Base-by-base conservation (phyloP, 306 rosid species). In the Cicer bijugum region DNA sequence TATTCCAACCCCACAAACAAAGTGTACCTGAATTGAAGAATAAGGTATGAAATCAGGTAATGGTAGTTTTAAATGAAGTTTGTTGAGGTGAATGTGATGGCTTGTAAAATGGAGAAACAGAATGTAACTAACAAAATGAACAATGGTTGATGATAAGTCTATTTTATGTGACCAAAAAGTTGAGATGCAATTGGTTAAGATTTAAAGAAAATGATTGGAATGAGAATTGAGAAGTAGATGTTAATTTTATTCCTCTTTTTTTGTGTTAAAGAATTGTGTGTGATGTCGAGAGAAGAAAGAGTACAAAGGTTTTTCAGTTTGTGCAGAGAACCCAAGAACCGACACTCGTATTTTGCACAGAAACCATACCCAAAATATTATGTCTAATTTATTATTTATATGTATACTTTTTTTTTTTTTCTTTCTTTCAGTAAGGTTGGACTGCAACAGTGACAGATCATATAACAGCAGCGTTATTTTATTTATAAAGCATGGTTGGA, bases 311-410 rank as follows among this genome's bases (percentile, higher is more conserved):
- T 65, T 65, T 53, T 42, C 46, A 63, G 75, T 58, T 44, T 23
- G 7, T 37, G 82, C 80, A 57, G 78, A 79, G 79, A 79, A 81
- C 79, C 74, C 82, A 74, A 79, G 83, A 81, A 67, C 87, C 92
- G 92, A 90, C 96, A 88, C 82, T 45, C n/a, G 35, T 28, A 68
- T 83, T 53, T 53, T 69, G 33, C 52, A 20, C 51, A 48, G 47
- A 47, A 28, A 44, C 74, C 50, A 52, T 72, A 23, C 19, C 14
- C 55, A 16, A 38, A 53, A 44, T 37, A 53, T 33, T 33, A 45
- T 75, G 58, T 35, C n/a, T 14, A 20, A 10, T 53, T 55, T 53
- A 15, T 23, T 66, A 3, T 19, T 33, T 57, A 11, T 14, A 57
- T 57, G 11, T 23, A 6, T 11, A 11, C 9, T 6, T 57, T 23